phyloP scores from a whole-genome alignment of 805 yeast genomes.

The Pichia membranifaciens region DNA sequence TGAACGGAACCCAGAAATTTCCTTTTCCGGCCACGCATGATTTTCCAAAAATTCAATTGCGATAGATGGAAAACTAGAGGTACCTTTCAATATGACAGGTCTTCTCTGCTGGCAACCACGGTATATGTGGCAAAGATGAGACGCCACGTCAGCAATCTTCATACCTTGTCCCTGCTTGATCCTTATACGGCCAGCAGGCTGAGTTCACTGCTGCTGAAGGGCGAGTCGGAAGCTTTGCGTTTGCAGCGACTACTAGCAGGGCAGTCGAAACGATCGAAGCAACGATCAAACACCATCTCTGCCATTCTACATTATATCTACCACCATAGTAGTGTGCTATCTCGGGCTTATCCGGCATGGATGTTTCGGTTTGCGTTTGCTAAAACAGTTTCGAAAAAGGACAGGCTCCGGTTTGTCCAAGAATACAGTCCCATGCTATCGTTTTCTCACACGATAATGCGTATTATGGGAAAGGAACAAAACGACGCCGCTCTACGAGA shows the following conservation, averaged over 20 bases:
- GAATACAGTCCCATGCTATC: not conserved
- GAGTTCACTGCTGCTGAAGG: not conserved
- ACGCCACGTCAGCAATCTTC: not conserved
- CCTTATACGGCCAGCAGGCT: not conserved
- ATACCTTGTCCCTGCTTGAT: not conserved
- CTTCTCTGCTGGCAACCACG: no score
- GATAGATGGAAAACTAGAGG: no score
- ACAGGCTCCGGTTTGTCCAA: constrained; percentile 2
- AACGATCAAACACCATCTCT: constrained; percentile 1
- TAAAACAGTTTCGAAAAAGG: not conserved
- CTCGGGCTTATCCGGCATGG: constrained; percentile 1
- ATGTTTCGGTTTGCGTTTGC: not conserved
- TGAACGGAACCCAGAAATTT: no score
- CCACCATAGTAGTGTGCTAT: not conserved
- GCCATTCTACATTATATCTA: not conserved
- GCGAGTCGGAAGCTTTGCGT: not conserved
- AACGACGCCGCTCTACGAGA: not conserved
- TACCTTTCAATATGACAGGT: no score
- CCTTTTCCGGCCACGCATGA: no score
- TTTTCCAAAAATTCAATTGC: no score
- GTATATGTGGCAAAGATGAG: no score
- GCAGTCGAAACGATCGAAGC: not conserved
- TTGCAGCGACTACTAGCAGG: not conserved
- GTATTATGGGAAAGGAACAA: not conserved
- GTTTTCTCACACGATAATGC: constrained; percentile 1